phyloP scores from a whole-genome alignment of 1,139 yeast species.

The Ashbya aceris region DNA sequence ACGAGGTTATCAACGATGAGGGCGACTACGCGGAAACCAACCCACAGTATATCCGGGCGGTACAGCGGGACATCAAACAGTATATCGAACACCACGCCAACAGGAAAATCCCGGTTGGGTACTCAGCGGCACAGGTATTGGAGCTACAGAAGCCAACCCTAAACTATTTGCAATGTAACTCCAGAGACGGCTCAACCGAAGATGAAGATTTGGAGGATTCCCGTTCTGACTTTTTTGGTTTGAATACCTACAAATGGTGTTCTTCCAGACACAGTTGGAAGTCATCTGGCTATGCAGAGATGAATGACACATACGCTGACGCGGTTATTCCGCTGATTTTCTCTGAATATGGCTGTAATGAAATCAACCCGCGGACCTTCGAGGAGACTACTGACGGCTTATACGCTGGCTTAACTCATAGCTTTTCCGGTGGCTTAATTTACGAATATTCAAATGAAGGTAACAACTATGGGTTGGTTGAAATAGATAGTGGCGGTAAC shows the following conservation, averaged over 20 bases:
- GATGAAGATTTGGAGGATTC: conserved; percentile 48
- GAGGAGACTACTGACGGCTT: conserved; percentile 59
- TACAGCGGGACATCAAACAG: conserved; percentile 81
- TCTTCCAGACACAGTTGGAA: conserved; percentile 57
- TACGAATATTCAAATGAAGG: conserved; percentile 67
- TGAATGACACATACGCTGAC: conserved; percentile 49
- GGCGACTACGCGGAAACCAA: conserved; percentile 50
- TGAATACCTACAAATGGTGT: conserved; percentile 92
- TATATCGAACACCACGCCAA: conserved; percentile 61
- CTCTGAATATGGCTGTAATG: conserved; percentile 78
- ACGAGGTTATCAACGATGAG: conserved; percentile 81
- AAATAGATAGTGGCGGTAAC: conserved; percentile 35
- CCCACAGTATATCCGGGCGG: conserved; percentile 75
- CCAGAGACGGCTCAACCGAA: conserved; percentile 30
- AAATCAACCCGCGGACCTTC: conserved; percentile 54
- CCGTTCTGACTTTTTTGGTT: conserved; percentile 77
- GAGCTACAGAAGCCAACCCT: conserved; percentile 66
- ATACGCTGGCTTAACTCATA: conserved; percentile 41
- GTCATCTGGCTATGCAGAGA: conserved; percentile 59
- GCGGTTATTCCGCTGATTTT: conserved; percentile 72
- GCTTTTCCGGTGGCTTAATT: conserved; percentile 69
- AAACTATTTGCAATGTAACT: conserved; percentile 71
- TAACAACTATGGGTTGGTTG: conserved; percentile 62
- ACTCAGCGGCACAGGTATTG: conserved; percentile 81
- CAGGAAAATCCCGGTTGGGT: conserved; percentile 82